Conservation (phyloP, 2,329 filamentous ascomycete genomes). For the Aspergillus ibericus region DNA sequence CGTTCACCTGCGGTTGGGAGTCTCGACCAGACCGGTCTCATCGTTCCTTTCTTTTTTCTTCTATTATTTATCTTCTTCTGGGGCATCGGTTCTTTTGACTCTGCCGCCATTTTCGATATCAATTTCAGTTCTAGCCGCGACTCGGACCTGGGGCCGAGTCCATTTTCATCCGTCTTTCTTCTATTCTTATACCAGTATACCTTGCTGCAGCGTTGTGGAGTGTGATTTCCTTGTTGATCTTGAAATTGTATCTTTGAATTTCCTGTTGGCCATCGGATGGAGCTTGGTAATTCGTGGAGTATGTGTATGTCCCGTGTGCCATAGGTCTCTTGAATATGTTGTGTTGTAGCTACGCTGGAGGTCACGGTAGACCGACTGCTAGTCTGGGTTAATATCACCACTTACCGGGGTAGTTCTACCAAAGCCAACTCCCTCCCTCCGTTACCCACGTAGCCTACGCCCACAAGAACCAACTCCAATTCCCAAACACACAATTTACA, state of each 20-base stretch:
- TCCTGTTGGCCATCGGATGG: not conserved
- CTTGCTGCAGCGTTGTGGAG: not conserved
- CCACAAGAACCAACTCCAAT: no score
- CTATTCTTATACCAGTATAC: not conserved
- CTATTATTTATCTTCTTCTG: conserved; percentile 2
- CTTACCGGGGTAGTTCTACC: no score
- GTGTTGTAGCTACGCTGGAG: no score
- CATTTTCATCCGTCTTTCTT: not conserved
- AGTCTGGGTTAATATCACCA: no score
- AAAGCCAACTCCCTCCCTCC: no score
- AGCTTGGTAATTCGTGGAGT: no score
- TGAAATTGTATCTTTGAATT: not conserved
- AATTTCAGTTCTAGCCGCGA: not conserved
- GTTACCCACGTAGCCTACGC: no score
- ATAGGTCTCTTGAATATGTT: no score
- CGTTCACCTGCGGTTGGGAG: not conserved
- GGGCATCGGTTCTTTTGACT: not conserved
- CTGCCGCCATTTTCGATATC: not conserved
- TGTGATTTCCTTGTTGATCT: not conserved
- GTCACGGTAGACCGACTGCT: no score
- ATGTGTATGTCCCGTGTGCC: not conserved
- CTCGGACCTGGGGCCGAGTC: not conserved
- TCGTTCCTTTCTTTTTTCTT: not conserved
- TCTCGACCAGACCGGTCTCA: not conserved
- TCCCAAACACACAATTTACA: no score